Conservation (phyloP, 1,284 basidiomycete species). For the Apiotrichum gracile region DNA sequence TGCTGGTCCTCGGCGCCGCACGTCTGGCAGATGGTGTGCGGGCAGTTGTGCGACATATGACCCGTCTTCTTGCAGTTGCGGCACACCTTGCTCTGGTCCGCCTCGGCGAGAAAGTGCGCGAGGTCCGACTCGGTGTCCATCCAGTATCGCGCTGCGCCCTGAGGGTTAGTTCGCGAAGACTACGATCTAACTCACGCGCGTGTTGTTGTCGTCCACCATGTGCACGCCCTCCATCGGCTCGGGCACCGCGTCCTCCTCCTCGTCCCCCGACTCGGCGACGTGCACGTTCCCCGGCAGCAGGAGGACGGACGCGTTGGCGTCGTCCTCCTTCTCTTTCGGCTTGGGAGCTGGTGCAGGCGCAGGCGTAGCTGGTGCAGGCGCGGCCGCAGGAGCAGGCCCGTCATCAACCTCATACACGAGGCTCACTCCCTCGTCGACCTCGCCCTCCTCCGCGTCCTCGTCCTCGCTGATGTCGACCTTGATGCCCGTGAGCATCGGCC, state of each 20-base stretch:
- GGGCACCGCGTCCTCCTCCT: conserved; percentile 7
- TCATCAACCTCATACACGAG: too few relatives aligned
- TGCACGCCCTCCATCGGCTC: conserved; percentile 29
- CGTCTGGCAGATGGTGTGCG: conserved; percentile 58
- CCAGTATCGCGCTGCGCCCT: conserved; percentile 38
- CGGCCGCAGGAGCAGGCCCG: neutral
- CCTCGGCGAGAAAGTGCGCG: conserved; percentile 36
- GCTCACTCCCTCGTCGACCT: too few relatives aligned
- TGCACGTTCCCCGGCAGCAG: conserved; percentile 22
- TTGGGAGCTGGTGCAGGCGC: neutral
- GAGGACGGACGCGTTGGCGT: conserved; percentile 4
- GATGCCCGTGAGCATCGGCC: conserved; percentile 3
- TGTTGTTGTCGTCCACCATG: conserved; percentile 33
- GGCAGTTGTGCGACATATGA: conserved; percentile 31
- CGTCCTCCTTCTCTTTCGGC: neutral
- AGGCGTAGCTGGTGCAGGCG: neutral
- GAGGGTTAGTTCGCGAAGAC: neutral
- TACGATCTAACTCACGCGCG: conserved; percentile 19
- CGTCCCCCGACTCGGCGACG: conserved; percentile 4
- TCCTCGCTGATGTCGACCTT: neutral
- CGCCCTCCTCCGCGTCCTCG: neutral
- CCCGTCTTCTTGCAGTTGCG: conserved; percentile 39
- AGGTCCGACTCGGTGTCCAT: conserved; percentile 25
- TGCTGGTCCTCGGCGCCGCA: conserved; percentile 85
- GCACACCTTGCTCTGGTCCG: conserved; percentile 38